These are phyloP conservation scores for Annulohypoxylon truncatum DNA, from an alignment of 2,329 filamentous ascomycete species.

Conservation along the genomic window DNA sequence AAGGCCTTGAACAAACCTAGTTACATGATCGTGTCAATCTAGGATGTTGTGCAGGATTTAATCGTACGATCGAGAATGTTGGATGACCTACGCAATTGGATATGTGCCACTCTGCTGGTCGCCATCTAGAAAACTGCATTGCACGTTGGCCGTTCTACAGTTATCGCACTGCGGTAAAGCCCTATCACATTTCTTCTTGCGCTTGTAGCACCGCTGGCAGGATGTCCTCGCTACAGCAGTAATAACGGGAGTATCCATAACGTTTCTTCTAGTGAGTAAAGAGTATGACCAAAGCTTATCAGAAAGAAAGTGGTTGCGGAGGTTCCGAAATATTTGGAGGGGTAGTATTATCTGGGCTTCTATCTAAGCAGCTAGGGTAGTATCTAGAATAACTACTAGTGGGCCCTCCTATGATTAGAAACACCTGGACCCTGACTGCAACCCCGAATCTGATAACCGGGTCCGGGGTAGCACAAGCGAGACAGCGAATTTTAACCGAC, in stretches of 20 bases:
- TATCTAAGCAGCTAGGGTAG: background rate
- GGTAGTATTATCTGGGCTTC: background rate
- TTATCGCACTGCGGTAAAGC: slow-evolving; percentile 54
- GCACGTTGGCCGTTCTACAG: slow-evolving; percentile 52
- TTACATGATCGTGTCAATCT: slow-evolving; percentile 3
- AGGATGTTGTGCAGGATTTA: background rate
- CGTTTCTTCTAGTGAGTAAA: background rate
- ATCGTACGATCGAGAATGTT: background rate
- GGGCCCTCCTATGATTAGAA: background rate
- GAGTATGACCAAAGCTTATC: background rate
- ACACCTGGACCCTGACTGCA: background rate
- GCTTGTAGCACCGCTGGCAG: slow-evolving; percentile 55
- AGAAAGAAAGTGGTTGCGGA: background rate
- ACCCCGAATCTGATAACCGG: background rate
- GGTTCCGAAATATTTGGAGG: background rate
- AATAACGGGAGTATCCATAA: slow-evolving; percentile 9
- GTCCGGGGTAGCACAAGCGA: background rate
- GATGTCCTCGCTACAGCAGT: slow-evolving; percentile 44
- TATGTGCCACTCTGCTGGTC: slow-evolving; percentile 54
- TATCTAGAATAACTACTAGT: background rate
- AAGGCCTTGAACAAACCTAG: slow-evolving; percentile 53
- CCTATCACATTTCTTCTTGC: slow-evolving; percentile 59
- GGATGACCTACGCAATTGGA: slow-evolving; percentile 53
- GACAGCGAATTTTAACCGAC: background rate
- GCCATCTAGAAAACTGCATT: slow-evolving; percentile 57